phyloP scores from a whole-genome alignment of 306 rosid species.

The Glycine latifolia region DNA sequence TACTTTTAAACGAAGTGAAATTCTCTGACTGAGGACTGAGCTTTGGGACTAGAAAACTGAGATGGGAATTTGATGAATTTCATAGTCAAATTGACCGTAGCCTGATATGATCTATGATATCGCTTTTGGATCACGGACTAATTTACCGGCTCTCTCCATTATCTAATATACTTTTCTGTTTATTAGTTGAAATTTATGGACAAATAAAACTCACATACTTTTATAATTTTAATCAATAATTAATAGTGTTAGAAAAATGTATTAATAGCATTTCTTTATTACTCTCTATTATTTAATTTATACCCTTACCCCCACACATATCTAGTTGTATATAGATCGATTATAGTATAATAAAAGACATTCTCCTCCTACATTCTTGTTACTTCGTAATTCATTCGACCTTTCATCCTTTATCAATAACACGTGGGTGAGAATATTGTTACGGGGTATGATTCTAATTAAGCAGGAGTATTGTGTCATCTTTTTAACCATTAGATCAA shows the following conservation, averaged over 20 bases:
- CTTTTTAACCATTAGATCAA: background rate
- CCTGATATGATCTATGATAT: background rate
- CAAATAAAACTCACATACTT: background rate
- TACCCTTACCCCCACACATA: background rate
- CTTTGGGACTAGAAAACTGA: slow-evolving; percentile 52
- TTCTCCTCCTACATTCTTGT: slow-evolving; percentile 23
- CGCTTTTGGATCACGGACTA: slow-evolving; percentile 38
- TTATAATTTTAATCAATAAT: no score
- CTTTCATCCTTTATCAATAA: background rate
- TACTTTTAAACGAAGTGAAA: slow-evolving; percentile 15
- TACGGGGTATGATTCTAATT: slow-evolving; percentile 35
- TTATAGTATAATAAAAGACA: slow-evolving; percentile 26
- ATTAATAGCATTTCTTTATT: no score
- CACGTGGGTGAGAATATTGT: slow-evolving; percentile 50
- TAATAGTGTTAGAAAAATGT: no score
- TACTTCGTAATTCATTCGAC: background rate
- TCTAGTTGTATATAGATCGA: background rate
- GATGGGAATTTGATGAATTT: slow-evolving; percentile 53
- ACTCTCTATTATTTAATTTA: background rate
- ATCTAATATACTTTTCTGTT: slow-evolving; percentile 46
- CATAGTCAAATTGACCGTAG: slow-evolving; percentile 22
- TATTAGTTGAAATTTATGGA: no score
- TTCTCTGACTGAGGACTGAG: slow-evolving; percentile 1
- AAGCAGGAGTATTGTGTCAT: slow-evolving; percentile 47
- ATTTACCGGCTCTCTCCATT: slow-evolving; percentile 46